phyloP scores from a whole-genome alignment of 495 filamentous ascomycete genomes.

The Thermothielavioides terrestris region DNA sequence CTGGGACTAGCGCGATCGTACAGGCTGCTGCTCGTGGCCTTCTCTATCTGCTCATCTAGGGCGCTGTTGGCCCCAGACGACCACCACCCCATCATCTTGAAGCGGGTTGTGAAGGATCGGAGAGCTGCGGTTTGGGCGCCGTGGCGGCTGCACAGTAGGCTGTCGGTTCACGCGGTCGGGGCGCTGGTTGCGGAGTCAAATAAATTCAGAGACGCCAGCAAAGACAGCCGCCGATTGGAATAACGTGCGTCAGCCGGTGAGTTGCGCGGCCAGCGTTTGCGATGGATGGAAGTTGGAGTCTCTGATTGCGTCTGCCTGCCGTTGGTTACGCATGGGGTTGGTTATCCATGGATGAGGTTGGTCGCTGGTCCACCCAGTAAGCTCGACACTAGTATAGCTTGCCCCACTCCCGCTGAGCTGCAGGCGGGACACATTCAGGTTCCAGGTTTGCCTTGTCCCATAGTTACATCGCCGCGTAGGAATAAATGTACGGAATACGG shows the following conservation, averaged over 20 bases:
- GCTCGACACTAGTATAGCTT: no score
- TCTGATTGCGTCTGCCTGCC: constrained; percentile 12
- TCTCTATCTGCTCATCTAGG: constrained; percentile 93
- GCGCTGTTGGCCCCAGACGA: constrained; percentile 65
- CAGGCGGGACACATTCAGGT: no score
- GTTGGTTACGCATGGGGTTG: constrained; percentile 22
- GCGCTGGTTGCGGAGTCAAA: not conserved
- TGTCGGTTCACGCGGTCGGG: no score
- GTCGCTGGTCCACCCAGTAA: no score
- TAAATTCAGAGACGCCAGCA: not conserved
- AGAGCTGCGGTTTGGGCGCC: not conserved
- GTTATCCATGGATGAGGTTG: constrained; percentile 6
- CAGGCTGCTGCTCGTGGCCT: constrained; percentile 88
- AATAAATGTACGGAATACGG: no score
- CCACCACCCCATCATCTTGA: constrained; percentile 82
- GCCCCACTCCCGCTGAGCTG: no score
- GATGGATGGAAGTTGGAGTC: constrained; percentile 7
- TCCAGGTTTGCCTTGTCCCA: no score
- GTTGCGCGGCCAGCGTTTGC: constrained; percentile 2
- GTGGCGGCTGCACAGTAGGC: not conserved
- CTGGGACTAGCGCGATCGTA: constrained; percentile 35
- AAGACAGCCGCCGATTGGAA: not conserved
- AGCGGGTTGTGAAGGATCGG: not conserved
- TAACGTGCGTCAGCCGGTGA: not conserved
- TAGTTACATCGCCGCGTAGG: no score